Evolutionary conservation across 495 filamentous ascomycete genomes (phyloP), one percentile per base, ranked within the genome.

Genomic region (Podospora pseudocomata): DNA sequence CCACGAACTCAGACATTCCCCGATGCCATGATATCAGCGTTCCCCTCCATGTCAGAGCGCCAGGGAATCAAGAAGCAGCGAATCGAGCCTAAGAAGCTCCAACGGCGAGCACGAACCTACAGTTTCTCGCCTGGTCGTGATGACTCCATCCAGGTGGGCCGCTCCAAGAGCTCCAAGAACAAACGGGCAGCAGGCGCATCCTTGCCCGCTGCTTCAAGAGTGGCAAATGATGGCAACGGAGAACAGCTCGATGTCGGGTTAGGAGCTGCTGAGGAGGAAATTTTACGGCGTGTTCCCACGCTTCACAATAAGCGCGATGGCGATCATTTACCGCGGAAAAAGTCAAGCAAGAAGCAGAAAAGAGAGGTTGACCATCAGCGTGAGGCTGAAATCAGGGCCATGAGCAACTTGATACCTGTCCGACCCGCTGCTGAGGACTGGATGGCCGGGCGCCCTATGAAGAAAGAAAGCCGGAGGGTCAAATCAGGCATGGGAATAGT

Each of bases 341-440:
- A 87, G 71, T 88, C 91, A 18, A 95, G 90, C 82, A 96, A 93
- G 79, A 81, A 81, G 60, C 85, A 90, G 65, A 89, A 90, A 64
- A 86, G 88, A 44, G 79, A 90, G 39, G 15, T 49, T 53, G 90
- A 96, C 66, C 86, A 87, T 74, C 83, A 87, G 64, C 85, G 93
- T 19, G 93, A 96, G 76, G 91, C 90, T 65, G 92, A 97, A 79
- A 92, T 97, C 71, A 88, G 88, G 67, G 85, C 91, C n/a, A 90
- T 97, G 88, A 90, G 89, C 56, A 87, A 87, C 32, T 86, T 92
- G 26, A 74, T 88, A 59, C 89, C 90, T 54, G 83, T 84, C 28
- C 88, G 89, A 55, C 80, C 86, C 2, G 82, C 84, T 13, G 80
- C 86, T 13, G 83, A 86, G 20, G 74, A 79, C 6, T 85, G 82